A percentile compares a stretch with the other conserved stretches of the same genome.
These are phyloP conservation scores for Castanea sativa DNA, from an alignment of 306 rosid genomes.

Conservation along the genomic window DNA sequence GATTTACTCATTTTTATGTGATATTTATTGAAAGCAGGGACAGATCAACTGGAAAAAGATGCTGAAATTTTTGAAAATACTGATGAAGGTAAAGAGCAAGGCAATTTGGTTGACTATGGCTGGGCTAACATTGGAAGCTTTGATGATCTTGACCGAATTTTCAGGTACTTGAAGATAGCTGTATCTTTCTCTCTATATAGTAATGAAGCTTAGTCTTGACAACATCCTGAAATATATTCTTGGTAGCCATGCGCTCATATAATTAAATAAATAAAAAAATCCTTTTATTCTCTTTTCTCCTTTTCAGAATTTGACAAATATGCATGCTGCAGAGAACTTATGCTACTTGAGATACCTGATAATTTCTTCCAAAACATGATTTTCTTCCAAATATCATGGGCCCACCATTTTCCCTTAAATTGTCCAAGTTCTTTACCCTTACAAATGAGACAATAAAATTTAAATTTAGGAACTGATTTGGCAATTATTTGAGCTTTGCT, in stretches of 20 bases:
- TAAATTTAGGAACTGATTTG: neutral
- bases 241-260: neutral
- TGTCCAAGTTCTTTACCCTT: neutral
- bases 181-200: neutral
- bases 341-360: neutral
- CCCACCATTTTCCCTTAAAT: neutral
- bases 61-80: slow-evolving; percentile 47
- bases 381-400: neutral
- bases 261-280: neutral
- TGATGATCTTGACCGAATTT: slow-evolving; percentile 84
- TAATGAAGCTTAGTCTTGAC: slow-evolving; percentile 16
- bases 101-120: slow-evolving; percentile 75
- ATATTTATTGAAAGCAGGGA: slow-evolving; percentile 51
- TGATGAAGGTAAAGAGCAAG: slow-evolving; percentile 66
- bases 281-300: neutral
- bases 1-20: slow-evolving; percentile 19
- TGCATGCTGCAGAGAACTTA: neutral
- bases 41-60: slow-evolving; percentile 45
- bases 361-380: neutral
- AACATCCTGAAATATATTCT: neutral
- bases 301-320: neutral
- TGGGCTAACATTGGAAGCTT: slow-evolving; percentile 94
- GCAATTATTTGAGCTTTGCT: neutral
- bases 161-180: slow-evolving; percentile 62
- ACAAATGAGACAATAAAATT: neutral